phyloP scores from a whole-genome alignment of 768 basidiomycete genomes.

The Hygrocybe coccinea region DNA sequence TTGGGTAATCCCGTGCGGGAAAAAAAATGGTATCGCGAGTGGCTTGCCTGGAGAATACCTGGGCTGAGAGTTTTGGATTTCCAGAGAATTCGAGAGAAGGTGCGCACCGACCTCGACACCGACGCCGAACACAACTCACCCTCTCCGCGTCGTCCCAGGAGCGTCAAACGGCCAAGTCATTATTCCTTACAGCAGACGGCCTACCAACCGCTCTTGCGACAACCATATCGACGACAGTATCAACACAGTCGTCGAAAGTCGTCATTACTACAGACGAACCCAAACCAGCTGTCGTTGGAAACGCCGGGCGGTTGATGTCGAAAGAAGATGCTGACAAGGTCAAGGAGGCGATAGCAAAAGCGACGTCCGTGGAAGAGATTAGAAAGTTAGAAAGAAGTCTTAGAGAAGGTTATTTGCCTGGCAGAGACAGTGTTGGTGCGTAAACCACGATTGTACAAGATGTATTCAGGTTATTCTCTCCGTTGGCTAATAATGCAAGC shows the following conservation, averaged over 20 bases:
- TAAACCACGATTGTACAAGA: slow-evolving; percentile 43
- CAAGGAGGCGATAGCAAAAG: slow-evolving; percentile 80
- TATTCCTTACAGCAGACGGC: slow-evolving; percentile 79
- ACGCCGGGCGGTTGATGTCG: slow-evolving; percentile 83
- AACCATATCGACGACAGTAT: slow-evolving; percentile 67
- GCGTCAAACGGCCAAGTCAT: slow-evolving; percentile 62
- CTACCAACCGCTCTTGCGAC: slow-evolving; percentile 77
- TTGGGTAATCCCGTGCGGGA: slow-evolving; percentile 81
- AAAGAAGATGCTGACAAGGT: slow-evolving; percentile 88
- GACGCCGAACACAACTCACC: slow-evolving; percentile 5
- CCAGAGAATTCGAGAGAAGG: slow-evolving; percentile 92
- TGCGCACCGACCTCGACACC: slow-evolving; percentile 45
- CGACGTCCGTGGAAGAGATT: slow-evolving; percentile 89
- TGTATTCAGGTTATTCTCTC: slow-evolving; percentile 3
- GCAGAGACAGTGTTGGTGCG: slow-evolving; percentile 73
- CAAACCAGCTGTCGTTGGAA: slow-evolving; percentile 49
- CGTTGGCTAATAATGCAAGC: slow-evolving; percentile 12
- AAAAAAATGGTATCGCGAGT: slow-evolving; percentile 95
- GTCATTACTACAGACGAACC: slow-evolving; percentile 74
- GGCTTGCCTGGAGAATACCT: slow-evolving; percentile 86
- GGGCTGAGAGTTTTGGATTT: slow-evolving; percentile 90
- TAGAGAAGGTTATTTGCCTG: slow-evolving; percentile 79
- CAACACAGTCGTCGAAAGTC: slow-evolving; percentile 58
- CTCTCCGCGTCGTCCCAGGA: slow-evolving; percentile 52
- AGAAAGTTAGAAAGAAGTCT: slow-evolving; percentile 75